Evolutionary conservation across 257 asterid species (phyloP).

Genomic region (Scutellaria minor): DNA sequence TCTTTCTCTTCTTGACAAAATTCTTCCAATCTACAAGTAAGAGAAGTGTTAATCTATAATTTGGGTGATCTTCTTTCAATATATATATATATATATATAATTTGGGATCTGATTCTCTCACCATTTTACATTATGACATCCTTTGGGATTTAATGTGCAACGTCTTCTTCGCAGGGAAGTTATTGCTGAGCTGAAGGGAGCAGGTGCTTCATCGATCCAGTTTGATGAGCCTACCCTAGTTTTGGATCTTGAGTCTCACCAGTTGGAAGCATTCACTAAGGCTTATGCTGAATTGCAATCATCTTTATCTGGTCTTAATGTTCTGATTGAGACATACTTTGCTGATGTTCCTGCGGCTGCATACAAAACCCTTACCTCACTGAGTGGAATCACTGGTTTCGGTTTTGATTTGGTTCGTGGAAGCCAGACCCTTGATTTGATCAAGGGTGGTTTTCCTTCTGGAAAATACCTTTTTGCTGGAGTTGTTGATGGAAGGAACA

Average conservation of each 20-base stretch:
- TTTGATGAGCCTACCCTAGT: slow-evolving; percentile 95
- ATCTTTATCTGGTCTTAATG: slow-evolving; percentile 68
- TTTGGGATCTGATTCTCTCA: neutral
- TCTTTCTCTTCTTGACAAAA: slow-evolving; percentile 86
- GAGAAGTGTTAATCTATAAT: slow-evolving; percentile 24
- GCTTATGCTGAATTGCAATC: slow-evolving; percentile 84
- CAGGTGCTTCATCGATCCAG: slow-evolving; percentile 95
- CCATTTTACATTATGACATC: neutral
- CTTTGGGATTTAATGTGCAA: slow-evolving; percentile 23
- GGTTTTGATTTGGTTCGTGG: slow-evolving; percentile 98
- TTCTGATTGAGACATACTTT: slow-evolving; percentile 77
- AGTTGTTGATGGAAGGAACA: slow-evolving; percentile 97
- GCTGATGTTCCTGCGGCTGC: slow-evolving; percentile 86
- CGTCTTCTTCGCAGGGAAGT: slow-evolving; percentile 71
- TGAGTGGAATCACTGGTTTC: slow-evolving; percentile 73
- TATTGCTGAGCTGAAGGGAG: slow-evolving; percentile 84
- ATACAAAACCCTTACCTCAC: slow-evolving; percentile 72
- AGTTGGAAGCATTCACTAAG: slow-evolving; percentile 82
- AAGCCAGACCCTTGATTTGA: slow-evolving; percentile 70
- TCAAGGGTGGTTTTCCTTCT: slow-evolving; percentile 81
- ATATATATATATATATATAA: neutral
- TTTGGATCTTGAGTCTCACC: slow-evolving; percentile 81
- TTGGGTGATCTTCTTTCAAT: neutral
- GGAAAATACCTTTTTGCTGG: slow-evolving; percentile 96
- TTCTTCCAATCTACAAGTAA: slow-evolving; percentile 91